These are phyloP conservation scores for Hypoxylon sp. DNA, from an alignment of 2,329 filamentous ascomycete genomes.

Conservation along the genomic window DNA sequence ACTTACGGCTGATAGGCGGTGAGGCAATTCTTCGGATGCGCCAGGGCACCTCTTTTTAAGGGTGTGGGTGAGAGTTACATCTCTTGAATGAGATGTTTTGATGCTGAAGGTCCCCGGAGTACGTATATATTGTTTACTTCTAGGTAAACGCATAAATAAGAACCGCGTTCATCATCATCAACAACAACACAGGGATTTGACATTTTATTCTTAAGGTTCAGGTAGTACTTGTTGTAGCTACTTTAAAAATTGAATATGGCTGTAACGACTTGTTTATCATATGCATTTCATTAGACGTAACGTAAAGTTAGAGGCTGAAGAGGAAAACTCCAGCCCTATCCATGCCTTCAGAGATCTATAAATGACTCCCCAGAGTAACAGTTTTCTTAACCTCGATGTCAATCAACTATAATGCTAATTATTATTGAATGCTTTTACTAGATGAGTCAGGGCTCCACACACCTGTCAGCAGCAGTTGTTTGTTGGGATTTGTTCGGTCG, in stretches of 20 bases:
- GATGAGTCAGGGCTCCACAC: neutral
- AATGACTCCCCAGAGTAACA: neutral
- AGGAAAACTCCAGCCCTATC: no score
- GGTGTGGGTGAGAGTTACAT: neutral
- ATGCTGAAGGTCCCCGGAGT: neutral
- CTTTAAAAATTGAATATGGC: neutral
- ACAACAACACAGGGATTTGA: neutral
- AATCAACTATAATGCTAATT: no score
- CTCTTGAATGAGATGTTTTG: neutral
- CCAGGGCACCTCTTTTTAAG: neutral
- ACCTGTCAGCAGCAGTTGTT: neutral
- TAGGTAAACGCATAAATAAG: neutral
- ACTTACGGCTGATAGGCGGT: neutral
- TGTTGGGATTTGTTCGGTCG: no score
- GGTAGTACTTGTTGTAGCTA: neutral
- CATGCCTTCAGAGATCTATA: neutral
- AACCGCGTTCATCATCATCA: neutral
- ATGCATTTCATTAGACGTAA: neutral
- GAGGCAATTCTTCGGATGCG: neutral
- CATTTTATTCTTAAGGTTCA: neutral
- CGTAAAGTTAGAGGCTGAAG: neutral
- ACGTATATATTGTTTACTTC: neutral
- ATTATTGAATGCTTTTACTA: neutral
- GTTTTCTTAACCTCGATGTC: neutral
- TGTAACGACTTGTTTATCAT: neutral